These are phyloP conservation scores for Pulicaria dysenterica DNA, from an alignment of 129 eudicot genomes.

Conservation along the genomic window DNA sequence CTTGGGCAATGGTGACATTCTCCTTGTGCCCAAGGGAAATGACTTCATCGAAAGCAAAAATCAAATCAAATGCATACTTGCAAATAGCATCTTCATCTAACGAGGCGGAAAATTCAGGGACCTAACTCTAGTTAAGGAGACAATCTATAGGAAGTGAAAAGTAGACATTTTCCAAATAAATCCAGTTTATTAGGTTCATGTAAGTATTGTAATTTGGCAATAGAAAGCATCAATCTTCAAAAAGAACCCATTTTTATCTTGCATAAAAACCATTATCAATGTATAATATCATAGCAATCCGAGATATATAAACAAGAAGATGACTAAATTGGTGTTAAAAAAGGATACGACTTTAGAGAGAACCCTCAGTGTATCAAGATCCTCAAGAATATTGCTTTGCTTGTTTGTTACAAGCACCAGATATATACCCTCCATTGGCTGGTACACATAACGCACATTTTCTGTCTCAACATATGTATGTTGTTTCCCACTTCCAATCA, in stretches of 20 bases:
- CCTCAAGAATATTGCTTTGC: slow-evolving; percentile 97
- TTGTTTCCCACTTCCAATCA: slow-evolving; percentile 92
- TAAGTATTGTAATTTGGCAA: not conserved
- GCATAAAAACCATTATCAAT: not conserved
- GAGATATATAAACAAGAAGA: not conserved
- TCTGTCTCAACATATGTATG: slow-evolving; percentile 96
- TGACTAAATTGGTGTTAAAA: not conserved
- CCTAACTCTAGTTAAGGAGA: slow-evolving; percentile 63
- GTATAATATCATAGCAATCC: not conserved
- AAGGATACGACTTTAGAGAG: slow-evolving; percentile 91
- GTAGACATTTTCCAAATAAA: not conserved
- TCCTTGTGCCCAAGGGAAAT: slow-evolving; percentile 95
- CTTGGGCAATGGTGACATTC: slow-evolving; percentile 83
- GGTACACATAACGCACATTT: slow-evolving; percentile 94
- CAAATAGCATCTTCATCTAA: slow-evolving; percentile 88
- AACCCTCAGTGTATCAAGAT: slow-evolving; percentile 90
- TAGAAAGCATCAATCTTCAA: not conserved
- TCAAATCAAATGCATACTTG: slow-evolving; percentile 82
- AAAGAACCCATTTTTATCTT: not conserved
- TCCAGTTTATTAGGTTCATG: not conserved
- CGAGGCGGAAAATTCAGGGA: slow-evolving; percentile 86
- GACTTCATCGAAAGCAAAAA: slow-evolving; percentile 93
- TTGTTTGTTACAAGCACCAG: slow-evolving; percentile 87
- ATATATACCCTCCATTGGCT: slow-evolving; percentile 82
- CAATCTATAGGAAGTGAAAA: not conserved